Evolutionary conservation across 495 filamentous ascomycete species (phyloP).

Genomic region (Parathielavia hyrcaniae): DNA sequence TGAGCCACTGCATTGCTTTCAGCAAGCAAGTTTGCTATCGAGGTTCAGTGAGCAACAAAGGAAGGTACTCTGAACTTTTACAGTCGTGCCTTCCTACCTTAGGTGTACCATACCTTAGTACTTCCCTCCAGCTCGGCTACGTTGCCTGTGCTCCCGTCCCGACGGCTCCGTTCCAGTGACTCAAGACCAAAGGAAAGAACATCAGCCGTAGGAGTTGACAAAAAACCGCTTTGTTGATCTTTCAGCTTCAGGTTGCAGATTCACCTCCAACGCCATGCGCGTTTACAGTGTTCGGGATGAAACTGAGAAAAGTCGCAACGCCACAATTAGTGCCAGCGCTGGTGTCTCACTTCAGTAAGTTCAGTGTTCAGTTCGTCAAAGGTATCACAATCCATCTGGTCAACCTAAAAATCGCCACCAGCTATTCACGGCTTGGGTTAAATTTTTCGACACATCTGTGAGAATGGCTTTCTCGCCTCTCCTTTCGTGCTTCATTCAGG

Average conservation of each 20-base stretch:
- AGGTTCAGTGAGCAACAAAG: no score
- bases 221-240: neutral
- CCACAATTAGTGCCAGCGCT: neutral
- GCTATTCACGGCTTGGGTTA: neutral
- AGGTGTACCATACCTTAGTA: no score
- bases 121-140: no score
- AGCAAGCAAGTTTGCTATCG: neutral
- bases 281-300: neutral
- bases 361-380: neutral
- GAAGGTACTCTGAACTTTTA: neutral
- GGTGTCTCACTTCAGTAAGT: conserved; percentile 3
- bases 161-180: no score
- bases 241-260: neutral
- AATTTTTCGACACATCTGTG: neutral
- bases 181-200: neutral
- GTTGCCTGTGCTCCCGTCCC: no score
- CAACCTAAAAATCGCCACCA: neutral
- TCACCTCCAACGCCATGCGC: neutral
- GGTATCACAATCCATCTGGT: neutral
- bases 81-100: no score
- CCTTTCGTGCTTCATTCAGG: neutral
- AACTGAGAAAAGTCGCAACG: neutral
- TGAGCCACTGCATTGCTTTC: neutral
- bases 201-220: no score
- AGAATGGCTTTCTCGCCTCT: neutral